Percentiles rank a stretch among this genome's conserved stretches.
Conservation (phyloP, 202 grass and related monocot species). For the Schoenoplectus tabernaemontani region DNA sequence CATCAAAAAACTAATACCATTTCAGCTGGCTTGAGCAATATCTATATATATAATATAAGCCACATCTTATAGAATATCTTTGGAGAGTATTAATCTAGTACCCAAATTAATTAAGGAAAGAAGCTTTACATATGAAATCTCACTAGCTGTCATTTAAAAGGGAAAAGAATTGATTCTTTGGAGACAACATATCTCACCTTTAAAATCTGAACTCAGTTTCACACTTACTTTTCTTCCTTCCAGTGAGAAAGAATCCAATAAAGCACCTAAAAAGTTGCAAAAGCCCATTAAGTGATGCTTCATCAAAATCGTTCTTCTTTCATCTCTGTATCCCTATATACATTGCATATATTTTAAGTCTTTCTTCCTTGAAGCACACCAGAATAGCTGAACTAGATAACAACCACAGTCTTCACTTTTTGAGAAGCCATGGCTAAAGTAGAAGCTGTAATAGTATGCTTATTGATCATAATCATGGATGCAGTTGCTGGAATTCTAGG, state of each 20-base stretch:
- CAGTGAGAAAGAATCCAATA: constrained; percentile 20
- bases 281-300: not conserved
- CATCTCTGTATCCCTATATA: not conserved
- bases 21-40: not conserved
- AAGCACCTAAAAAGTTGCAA: not conserved
- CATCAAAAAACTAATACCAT: not conserved
- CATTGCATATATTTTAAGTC: not conserved
- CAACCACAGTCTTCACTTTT: not conserved
- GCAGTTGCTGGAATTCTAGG: constrained; percentile 66
- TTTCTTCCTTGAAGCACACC: not conserved
- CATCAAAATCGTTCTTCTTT: not conserved
- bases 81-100: not conserved
- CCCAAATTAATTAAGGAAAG: not conserved
- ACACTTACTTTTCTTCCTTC: constrained; percentile 8
- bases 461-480: constrained; percentile 77
- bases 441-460: constrained; percentile 53
- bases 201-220: not conserved
- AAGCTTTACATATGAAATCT: not conserved
- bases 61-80: not conserved
- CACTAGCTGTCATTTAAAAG: not conserved
- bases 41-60: not conserved
- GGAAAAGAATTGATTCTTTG: constrained; percentile 15
- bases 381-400: constrained; percentile 13
- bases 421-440: constrained; percentile 46
- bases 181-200: not conserved